Conservation (phyloP, 192 early-diverging fungal species). For the Chytriomyces sp. region DNA sequence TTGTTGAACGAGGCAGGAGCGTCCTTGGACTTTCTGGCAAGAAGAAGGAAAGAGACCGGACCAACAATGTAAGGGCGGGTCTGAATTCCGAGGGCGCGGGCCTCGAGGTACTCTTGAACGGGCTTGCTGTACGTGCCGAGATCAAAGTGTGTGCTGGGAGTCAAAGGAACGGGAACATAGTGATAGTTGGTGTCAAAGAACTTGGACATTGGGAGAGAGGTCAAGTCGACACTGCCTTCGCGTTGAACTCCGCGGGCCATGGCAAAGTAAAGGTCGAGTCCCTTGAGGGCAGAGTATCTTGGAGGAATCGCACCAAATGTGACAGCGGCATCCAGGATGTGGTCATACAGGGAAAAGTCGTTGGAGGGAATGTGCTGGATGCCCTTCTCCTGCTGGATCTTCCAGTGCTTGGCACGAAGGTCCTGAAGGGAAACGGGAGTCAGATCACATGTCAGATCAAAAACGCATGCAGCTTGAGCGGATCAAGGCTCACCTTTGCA, state of each 20-base stretch:
- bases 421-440: slow-evolving; percentile 14
- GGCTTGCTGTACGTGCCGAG: slow-evolving; percentile 73
- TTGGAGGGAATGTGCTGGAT: slow-evolving; percentile 86
- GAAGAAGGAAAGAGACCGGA: slow-evolving; percentile 84
- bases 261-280: slow-evolving; percentile 89
- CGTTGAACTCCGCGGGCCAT: slow-evolving; percentile 94
- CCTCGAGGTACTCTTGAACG: slow-evolving; percentile 86
- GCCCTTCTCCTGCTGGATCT: slow-evolving; percentile 70
- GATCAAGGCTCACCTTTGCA: slow-evolving; percentile 25
- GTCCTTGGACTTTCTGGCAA: slow-evolving; percentile 70
- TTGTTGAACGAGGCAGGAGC: slow-evolving; percentile 72
- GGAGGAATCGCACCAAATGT: slow-evolving; percentile 63
- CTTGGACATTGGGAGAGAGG: slow-evolving; percentile 99
- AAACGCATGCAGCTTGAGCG: too few species aligned
- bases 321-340: slow-evolving; percentile 64
- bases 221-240: slow-evolving; percentile 77
- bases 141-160: slow-evolving; percentile 65
- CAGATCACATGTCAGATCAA: not conserved
- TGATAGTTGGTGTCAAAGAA: slow-evolving; percentile 99
- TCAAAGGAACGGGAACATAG: slow-evolving; percentile 43
- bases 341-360: slow-evolving; percentile 97
- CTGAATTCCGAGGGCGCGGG: slow-evolving; percentile 85
- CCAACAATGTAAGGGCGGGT: slow-evolving; percentile 93
- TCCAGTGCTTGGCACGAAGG: slow-evolving; percentile 55
- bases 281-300: slow-evolving; percentile 56